Evolutionary conservation across 306 rosid species (phyloP).

Genomic region (Argentina anserina): DNA sequence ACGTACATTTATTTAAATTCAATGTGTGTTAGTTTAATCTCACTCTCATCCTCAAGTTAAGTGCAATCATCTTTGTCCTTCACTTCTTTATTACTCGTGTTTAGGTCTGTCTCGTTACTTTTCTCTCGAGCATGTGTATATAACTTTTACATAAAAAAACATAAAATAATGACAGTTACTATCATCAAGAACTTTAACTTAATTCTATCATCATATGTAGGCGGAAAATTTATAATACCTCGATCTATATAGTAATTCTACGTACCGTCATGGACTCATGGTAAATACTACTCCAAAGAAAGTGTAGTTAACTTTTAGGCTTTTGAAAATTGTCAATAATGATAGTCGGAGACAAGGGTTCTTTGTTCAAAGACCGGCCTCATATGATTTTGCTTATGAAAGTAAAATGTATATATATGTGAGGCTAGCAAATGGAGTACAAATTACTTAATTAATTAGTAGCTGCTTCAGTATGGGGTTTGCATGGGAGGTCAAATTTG

Average conservation of each 20-base stretch:
- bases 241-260: too few species aligned
- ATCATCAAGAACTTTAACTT: background rate
- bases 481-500: too few species aligned
- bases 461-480: too few species aligned
- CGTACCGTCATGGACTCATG: too few species aligned
- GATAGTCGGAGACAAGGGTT: background rate
- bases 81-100: conserved; percentile 20
- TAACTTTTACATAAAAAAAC: background rate
- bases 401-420: too few species aligned
- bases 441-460: too few species aligned
- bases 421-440: too few species aligned
- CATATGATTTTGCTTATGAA: background rate
- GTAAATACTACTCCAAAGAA: too few species aligned
- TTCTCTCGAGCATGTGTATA: background rate
- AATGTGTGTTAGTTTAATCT: background rate
- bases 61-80: background rate
- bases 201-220: background rate
- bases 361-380: background rate
- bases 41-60: background rate
- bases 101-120: conserved; percentile 5
- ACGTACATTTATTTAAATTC: background rate
- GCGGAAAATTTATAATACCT: background rate
- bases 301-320: too few species aligned
- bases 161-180: background rate
- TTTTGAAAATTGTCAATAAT: background rate